These are phyloP conservation scores for Podospora appendiculata DNA, from an alignment of 495 filamentous ascomycete genomes.

Conservation along the genomic window DNA sequence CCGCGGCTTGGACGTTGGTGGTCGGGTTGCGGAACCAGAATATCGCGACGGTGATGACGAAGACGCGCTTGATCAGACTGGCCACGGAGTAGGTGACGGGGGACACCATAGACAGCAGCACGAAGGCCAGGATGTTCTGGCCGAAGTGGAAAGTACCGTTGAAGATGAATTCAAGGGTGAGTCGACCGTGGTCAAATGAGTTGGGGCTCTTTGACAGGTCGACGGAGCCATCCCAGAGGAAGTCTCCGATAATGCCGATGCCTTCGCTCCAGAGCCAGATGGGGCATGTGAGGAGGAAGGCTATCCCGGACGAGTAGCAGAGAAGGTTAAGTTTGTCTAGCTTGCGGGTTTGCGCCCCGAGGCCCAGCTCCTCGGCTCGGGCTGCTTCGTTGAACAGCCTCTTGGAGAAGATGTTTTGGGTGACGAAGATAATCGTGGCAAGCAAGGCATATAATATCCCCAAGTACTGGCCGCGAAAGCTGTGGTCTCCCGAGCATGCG, in stretches of 20 bases:
- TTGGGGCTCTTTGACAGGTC: conserved; percentile 52
- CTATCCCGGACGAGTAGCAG: conserved; percentile 89
- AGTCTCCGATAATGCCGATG: conserved; percentile 63
- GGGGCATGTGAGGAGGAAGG: conserved; percentile 83
- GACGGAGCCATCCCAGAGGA: conserved; percentile 59
- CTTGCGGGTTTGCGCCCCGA: conserved; percentile 53
- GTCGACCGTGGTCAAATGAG: conserved; percentile 68
- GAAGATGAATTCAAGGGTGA: conserved; percentile 84
- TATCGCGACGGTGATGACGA: conserved; percentile 91
- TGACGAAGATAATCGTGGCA: conserved; percentile 89
- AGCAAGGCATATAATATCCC: conserved; percentile 82
- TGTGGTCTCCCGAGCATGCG: conserved; percentile 75
- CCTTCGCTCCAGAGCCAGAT: conserved; percentile 93
- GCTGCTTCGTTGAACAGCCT: conserved; percentile 96
- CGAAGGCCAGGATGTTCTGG: conserved; percentile 91
- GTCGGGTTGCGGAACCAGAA: conserved; percentile 92
- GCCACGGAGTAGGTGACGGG: conserved; percentile 97
- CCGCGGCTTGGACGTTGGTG: conserved; percentile 70
- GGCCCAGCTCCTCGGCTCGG: conserved; percentile 63
- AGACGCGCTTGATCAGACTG: conserved; percentile 90
- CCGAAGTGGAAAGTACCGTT: conserved; percentile 96
- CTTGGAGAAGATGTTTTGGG: conserved; percentile 98
- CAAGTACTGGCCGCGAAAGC: conserved; percentile 64
- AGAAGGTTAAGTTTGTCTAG: conserved; percentile 95
- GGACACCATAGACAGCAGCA: conserved; percentile 82